These are phyloP conservation scores for Nicotiana tabacum DNA, from an alignment of 257 asterid genomes.

Conservation along the genomic window DNA sequence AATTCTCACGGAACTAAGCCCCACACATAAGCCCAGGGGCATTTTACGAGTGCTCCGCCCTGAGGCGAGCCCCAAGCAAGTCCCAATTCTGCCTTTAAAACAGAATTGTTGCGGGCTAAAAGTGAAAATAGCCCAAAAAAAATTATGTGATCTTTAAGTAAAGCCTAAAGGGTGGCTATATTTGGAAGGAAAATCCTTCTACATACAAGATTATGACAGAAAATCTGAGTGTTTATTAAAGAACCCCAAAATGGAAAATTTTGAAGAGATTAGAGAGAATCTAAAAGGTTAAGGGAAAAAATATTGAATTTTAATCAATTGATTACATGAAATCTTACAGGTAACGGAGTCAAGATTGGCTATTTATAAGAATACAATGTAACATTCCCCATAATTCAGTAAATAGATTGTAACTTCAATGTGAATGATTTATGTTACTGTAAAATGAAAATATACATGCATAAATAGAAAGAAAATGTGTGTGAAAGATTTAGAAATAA, in stretches of 20 bases:
- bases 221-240: conserved; percentile 22
- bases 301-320: not conserved
- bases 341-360: conserved; percentile 29
- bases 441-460: too few species aligned
- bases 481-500: too few species aligned
- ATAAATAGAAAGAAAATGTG: too few species aligned
- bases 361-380: not conserved
- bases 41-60: too few species aligned
- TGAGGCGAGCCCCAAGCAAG: too few species aligned
- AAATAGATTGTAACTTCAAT: too few species aligned
- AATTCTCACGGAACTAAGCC: too few species aligned
- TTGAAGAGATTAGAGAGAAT: not conserved
- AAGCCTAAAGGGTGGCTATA: conserved; percentile 27
- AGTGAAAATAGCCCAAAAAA: too few species aligned
- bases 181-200: conserved; percentile 14
- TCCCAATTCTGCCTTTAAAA: too few species aligned
- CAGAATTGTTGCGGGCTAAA: too few species aligned
- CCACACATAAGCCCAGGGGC: too few species aligned
- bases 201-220: conserved; percentile 35
- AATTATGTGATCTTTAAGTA: conserved; percentile 27
- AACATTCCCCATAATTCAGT: not conserved
- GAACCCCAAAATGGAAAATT: conserved; percentile 18
- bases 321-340: conserved; percentile 25
- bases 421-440: too few species aligned
- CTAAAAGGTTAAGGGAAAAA: not conserved